Conservation (phyloP, 179 eudicot genomes). For the Beta corolliflora region DNA sequence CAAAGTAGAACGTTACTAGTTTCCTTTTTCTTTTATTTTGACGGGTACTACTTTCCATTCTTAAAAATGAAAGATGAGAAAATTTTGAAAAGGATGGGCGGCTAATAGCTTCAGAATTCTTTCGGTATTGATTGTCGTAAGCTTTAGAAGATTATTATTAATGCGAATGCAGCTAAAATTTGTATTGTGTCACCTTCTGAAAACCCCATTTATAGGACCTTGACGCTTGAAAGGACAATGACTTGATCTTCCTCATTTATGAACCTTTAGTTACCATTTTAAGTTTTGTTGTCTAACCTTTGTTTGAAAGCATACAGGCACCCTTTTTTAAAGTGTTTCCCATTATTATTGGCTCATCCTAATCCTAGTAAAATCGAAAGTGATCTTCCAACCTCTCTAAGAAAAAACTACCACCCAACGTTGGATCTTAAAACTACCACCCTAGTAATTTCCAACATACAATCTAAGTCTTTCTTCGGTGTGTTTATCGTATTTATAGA, state of each 20-base stretch:
- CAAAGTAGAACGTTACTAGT: too few relatives aligned
- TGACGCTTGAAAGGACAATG: constrained; percentile 34
- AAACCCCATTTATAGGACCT: constrained; percentile 28
- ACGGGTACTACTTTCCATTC: too few relatives aligned
- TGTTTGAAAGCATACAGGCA: constrained; percentile 11
- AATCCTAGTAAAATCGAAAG: constrained; percentile 31
- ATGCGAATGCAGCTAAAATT: constrained; percentile 15
- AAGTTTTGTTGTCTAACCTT: constrained; percentile 19
- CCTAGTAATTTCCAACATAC: too few relatives aligned
- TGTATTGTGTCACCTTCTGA: constrained; percentile 27
- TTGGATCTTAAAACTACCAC: neutral
- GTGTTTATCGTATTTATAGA: too few relatives aligned
- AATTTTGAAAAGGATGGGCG: neutral
- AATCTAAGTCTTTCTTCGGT: too few relatives aligned
- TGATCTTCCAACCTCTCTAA: constrained; percentile 30
- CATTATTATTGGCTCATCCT: constrained; percentile 12
- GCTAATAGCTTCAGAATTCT: neutral
- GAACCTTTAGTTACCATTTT: constrained; percentile 30
- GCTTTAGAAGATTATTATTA: constrained; percentile 1
- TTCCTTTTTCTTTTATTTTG: too few relatives aligned
- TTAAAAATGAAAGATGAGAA: neutral
- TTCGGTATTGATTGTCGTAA: constrained; percentile 11
- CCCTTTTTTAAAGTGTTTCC: constrained; percentile 7
- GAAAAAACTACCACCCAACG: neutral
- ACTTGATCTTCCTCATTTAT: constrained; percentile 25